Evolutionary conservation across 2,329 filamentous ascomycete genomes (phyloP).

Genomic region (Aspergillus cejpii): DNA sequence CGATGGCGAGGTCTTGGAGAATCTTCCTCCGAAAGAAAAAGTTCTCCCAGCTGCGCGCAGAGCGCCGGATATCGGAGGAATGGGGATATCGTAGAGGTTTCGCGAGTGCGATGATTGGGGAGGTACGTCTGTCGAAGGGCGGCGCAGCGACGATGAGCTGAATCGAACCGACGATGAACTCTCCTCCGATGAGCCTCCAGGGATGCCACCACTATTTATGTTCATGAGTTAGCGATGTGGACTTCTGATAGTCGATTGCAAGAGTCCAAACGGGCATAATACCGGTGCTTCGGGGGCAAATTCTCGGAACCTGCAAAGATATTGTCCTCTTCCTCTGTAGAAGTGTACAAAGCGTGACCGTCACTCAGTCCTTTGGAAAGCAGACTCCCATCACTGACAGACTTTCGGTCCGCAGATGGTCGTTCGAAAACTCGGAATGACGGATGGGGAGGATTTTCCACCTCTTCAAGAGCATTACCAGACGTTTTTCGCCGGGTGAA

Average conservation of each 20-base stretch:
- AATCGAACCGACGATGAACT: constrained; percentile 47
- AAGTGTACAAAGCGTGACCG: constrained; percentile 32
- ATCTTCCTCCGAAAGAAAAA: constrained; percentile 48
- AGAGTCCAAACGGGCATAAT: constrained; percentile 19
- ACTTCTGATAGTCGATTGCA: neutral
- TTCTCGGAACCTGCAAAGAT: constrained; percentile 34
- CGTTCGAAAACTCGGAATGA: constrained; percentile 53
- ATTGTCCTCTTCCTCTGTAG: constrained; percentile 35
- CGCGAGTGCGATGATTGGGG: constrained; percentile 32
- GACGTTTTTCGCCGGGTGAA: constrained; percentile 52
- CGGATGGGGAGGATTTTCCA: constrained; percentile 35
- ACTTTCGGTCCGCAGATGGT: constrained; percentile 39
- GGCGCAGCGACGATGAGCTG: constrained; percentile 51
- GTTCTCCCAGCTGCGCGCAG: constrained; percentile 46
- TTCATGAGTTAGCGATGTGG: constrained; percentile 16
- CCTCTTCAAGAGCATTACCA: constrained; percentile 48
- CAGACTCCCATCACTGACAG: constrained; percentile 38
- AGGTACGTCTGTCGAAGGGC: constrained; percentile 48
- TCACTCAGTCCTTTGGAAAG: constrained; percentile 30
- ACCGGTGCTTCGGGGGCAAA: constrained; percentile 33
- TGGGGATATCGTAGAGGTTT: constrained; percentile 38
- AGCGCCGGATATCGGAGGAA: constrained; percentile 39
- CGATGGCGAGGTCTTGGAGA: constrained; percentile 28
- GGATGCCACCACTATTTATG: constrained; percentile 42
- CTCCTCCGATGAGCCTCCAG: constrained; percentile 42